phyloP scores from a whole-genome alignment of 345 rosid species.

The Moricandia arvensis region DNA sequence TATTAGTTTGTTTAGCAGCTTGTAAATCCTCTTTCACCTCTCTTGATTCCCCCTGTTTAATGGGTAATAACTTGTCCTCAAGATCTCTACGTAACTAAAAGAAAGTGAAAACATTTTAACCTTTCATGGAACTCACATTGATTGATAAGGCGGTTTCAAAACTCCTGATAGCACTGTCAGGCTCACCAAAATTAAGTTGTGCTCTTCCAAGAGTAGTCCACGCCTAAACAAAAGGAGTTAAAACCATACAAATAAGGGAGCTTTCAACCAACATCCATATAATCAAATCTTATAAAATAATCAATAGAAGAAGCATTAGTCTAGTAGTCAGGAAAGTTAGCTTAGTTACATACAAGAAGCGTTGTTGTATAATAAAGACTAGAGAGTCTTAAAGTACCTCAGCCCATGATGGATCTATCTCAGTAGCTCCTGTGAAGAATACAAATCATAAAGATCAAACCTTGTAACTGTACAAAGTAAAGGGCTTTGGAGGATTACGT shows the following conservation, averaged over 20 bases:
- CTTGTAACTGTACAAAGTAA: neutral
- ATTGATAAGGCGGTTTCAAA: conserved; percentile 63
- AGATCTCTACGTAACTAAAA: conserved; percentile 3
- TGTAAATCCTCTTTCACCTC: conserved; percentile 36
- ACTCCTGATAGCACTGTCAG: conserved; percentile 73
- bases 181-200: conserved; percentile 91
- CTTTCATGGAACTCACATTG: conserved; percentile 42
- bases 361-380: too few relatives aligned
- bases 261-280: neutral
- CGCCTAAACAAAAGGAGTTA: conserved; percentile 52
- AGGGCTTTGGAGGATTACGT: conserved; percentile 41
- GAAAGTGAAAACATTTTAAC: neutral
- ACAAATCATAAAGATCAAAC: too few relatives aligned
- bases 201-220: conserved; percentile 96
- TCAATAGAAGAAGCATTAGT: too few relatives aligned
- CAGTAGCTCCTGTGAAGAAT: conserved; percentile 85
- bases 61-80: neutral
- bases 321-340: neutral
- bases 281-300: too few relatives aligned
- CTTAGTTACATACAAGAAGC: too few relatives aligned
- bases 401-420: conserved; percentile 74
- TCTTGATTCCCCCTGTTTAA: conserved; percentile 50
- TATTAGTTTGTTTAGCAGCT: neutral
- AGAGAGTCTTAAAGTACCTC: conserved; percentile 54
- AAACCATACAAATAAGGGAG: neutral